Conservation (phyloP, 2,329 filamentous ascomycete genomes). For the Epicoccum nigrum region DNA sequence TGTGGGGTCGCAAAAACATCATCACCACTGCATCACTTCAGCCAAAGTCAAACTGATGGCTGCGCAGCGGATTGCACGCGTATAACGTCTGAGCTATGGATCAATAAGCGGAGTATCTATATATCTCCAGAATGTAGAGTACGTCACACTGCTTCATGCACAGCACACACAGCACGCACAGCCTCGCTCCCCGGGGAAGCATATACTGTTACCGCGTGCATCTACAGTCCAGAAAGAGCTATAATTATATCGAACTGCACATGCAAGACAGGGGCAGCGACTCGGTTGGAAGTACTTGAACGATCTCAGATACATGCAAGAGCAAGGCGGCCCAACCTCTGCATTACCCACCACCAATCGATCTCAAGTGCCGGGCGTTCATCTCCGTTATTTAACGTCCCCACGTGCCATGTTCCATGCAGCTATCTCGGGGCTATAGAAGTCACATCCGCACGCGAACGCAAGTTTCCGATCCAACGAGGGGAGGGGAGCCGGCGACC, state of each 20-base stretch:
- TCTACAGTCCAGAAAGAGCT: background rate
- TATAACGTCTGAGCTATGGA: background rate
- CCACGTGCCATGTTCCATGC: background rate
- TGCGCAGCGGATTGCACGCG: background rate
- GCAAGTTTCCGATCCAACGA: background rate
- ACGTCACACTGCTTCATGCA: too few species aligned
- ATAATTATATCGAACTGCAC: background rate
- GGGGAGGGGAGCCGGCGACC: slow-evolving; percentile 2
- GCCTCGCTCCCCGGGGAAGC: background rate
- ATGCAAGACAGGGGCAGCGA: too few species aligned
- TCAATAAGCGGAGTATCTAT: background rate
- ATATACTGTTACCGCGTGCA: background rate
- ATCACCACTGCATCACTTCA: slow-evolving; percentile 9
- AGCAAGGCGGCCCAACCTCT: background rate
- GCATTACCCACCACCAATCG: background rate
- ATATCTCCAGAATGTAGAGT: background rate
- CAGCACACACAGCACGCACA: too few species aligned
- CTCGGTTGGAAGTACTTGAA: background rate
- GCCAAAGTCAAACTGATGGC: background rate
- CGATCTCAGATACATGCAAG: background rate
- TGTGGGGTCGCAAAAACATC: background rate
- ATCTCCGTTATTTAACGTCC: background rate
- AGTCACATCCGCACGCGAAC: slow-evolving; percentile 3
- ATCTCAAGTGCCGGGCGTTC: background rate
- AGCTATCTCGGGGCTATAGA: background rate